These are phyloP conservation scores for Lactarius evosmus DNA, from an alignment of 768 basidiomycete genomes.

Conservation along the genomic window DNA sequence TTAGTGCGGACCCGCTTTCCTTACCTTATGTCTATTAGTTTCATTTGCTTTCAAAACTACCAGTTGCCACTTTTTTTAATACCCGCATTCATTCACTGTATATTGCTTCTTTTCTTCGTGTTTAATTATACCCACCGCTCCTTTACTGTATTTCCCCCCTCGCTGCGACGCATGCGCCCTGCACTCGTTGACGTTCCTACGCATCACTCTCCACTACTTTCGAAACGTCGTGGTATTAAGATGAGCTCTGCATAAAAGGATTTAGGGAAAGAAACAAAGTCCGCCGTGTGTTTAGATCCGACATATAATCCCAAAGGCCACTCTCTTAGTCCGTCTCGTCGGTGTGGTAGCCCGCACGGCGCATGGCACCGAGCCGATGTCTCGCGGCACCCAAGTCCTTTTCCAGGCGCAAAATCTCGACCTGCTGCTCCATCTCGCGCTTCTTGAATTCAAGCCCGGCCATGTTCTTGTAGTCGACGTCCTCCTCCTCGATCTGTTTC, in stretches of 20 bases:
- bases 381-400: slow-evolving; percentile 90
- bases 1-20: slow-evolving; percentile 2
- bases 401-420: slow-evolving; percentile 95
- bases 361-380: slow-evolving; percentile 78
- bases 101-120: slow-evolving; percentile 2
- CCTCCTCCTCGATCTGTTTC: slow-evolving; percentile 73
- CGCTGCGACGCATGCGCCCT: slow-evolving; percentile 1
- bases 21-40: slow-evolving; percentile 26
- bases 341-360: slow-evolving; percentile 86
- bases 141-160: slow-evolving; percentile 7
- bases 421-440: slow-evolving; percentile 98
- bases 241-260: slow-evolving; percentile 20
- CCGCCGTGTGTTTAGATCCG: slow-evolving; percentile 14
- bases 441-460: slow-evolving; percentile 94
- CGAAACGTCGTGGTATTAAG: slow-evolving; percentile 18
- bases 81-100: slow-evolving; percentile 6
- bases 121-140: slow-evolving; percentile 17
- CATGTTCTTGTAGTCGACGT: slow-evolving; percentile 87
- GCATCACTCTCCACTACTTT: slow-evolving; percentile 5
- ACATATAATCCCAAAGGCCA: slow-evolving; percentile 4
- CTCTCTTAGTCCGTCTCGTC: slow-evolving; percentile 56
- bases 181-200: slow-evolving; percentile 2
- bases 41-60: not conserved
- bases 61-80: slow-evolving; percentile 13
- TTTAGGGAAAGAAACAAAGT: not conserved